Conservation (phyloP, 1,284 basidiomycete species). For the Boletus albobrunnescens region DNA sequence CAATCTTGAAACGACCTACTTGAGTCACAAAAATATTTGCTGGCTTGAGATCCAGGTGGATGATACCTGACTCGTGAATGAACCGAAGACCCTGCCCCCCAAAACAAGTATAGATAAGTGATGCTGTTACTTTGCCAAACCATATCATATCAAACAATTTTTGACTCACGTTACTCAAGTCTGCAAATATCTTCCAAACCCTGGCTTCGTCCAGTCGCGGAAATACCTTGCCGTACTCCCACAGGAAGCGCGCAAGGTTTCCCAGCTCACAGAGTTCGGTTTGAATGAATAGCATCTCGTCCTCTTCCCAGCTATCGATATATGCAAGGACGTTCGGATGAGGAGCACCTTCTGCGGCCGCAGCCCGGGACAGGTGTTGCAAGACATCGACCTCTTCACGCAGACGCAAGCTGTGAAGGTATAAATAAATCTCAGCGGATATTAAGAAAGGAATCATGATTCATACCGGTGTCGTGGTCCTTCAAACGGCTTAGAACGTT, state of each 20-base stretch:
- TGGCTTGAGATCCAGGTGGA: slow-evolving; percentile 97
- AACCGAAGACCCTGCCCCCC: slow-evolving; percentile 80
- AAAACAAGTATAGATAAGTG: slow-evolving; percentile 17
- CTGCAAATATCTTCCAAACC: slow-evolving; percentile 95
- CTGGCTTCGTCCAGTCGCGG: slow-evolving; percentile 87
- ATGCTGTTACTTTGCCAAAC: slow-evolving; percentile 3
- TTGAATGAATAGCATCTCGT: slow-evolving; percentile 85
- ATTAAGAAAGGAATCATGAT: slow-evolving; percentile 2
- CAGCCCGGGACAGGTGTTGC: slow-evolving; percentile 64
- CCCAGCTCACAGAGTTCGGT: slow-evolving; percentile 95
- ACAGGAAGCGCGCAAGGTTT: slow-evolving; percentile 88
- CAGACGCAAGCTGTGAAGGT: slow-evolving; percentile 65
- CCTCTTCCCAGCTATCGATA: slow-evolving; percentile 96
- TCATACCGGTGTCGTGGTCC: slow-evolving; percentile 83
- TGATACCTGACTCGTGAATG: slow-evolving; percentile 84
- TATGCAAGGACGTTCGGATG: slow-evolving; percentile 88
- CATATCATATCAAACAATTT: slow-evolving; percentile 15
- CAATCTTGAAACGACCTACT: slow-evolving; percentile 91
- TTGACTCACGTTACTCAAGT: slow-evolving; percentile 77
- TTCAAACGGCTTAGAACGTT: slow-evolving; percentile 91
- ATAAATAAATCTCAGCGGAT: slow-evolving; percentile 11
- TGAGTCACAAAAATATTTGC: slow-evolving; percentile 94
- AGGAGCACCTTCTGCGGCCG: slow-evolving; percentile 33
- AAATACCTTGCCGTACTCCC: slow-evolving; percentile 86
- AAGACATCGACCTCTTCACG: slow-evolving; percentile 95